phyloP scores from a whole-genome alignment of 768 basidiomycete genomes.

The Russula lepida region DNA sequence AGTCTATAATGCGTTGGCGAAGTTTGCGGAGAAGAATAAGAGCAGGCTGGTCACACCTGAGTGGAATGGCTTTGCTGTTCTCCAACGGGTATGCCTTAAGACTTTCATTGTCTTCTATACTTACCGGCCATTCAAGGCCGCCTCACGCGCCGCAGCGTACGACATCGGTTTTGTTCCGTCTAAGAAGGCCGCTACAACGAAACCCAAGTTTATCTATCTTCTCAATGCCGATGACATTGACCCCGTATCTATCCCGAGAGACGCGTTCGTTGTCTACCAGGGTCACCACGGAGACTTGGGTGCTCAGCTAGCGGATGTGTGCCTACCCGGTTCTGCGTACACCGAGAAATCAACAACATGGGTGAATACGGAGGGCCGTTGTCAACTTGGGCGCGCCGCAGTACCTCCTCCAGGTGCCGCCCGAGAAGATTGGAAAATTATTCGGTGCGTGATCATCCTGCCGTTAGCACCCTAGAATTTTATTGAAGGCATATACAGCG shows the following conservation, averaged over 20 bases:
- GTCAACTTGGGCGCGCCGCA: constrained; percentile 84
- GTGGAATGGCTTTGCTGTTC: constrained; percentile 92
- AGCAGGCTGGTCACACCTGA: constrained; percentile 69
- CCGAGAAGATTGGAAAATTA: constrained; percentile 96
- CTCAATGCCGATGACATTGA: constrained; percentile 94
- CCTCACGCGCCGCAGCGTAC: constrained; percentile 89
- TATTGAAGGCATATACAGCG: constrained; percentile 38
- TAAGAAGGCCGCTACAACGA: constrained; percentile 58
- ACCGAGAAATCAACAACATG: constrained; percentile 89
- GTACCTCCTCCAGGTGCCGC: constrained; percentile 93
- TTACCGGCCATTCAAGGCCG: constrained; percentile 42
- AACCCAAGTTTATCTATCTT: constrained; percentile 93
- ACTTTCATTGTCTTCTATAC: neutral
- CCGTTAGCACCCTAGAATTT: neutral
- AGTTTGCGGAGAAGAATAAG: constrained; percentile 75
- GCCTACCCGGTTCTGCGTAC: constrained; percentile 86
- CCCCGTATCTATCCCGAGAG: constrained; percentile 75
- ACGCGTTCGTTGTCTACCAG: constrained; percentile 97
- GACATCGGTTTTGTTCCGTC: constrained; percentile 92
- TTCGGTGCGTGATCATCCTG: constrained; percentile 47
- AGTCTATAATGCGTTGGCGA: constrained; percentile 66
- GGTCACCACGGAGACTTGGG: constrained; percentile 98
- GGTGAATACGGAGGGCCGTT: constrained; percentile 94
- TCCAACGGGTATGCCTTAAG: constrained; percentile 70
- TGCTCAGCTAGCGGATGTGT: constrained; percentile 95